These are phyloP conservation scores for Escallonia herrerae DNA, from an alignment of 129 eudicot species.

Conservation along the genomic window DNA sequence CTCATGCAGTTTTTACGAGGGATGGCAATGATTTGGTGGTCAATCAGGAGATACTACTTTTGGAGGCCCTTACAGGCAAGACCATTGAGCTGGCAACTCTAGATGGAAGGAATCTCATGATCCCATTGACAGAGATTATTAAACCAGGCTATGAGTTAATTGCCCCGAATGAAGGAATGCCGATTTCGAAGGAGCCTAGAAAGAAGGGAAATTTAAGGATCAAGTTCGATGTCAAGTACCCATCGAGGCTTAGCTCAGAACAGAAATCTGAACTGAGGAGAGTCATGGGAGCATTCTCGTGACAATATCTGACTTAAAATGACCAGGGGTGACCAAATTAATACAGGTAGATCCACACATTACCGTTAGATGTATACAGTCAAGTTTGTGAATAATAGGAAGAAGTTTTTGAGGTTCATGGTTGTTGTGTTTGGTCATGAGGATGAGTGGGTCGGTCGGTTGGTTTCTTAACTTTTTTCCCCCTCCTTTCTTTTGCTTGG, in stretches of 20 bases:
- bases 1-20: constrained; percentile 48
- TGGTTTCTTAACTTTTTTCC: no score
- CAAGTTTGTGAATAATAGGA: constrained; percentile 17
- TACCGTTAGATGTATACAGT: constrained; percentile 19
- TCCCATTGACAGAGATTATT: constrained; percentile 51
- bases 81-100: constrained; percentile 52
- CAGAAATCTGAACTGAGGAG: constrained; percentile 40
- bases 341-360: constrained; percentile 5
- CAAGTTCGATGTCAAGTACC: constrained; percentile 49
- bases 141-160: constrained; percentile 60
- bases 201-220: constrained; percentile 41
- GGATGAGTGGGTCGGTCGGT: no score
- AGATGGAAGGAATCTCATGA: constrained; percentile 48
- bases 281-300: constrained; percentile 37
- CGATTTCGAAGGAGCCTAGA: constrained; percentile 42
- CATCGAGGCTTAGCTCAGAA: constrained; percentile 30
- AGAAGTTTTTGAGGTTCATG: constrained; percentile 5
- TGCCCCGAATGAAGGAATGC: constrained; percentile 63
- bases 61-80: constrained; percentile 67
- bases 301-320: background rate
- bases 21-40: constrained; percentile 59
- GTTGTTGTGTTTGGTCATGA: no score
- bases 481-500: no score
- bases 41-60: constrained; percentile 55
- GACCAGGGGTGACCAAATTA: background rate